Conservation (phyloP, 768 basidiomycete genomes). For the Leccinellum albellum region DNA sequence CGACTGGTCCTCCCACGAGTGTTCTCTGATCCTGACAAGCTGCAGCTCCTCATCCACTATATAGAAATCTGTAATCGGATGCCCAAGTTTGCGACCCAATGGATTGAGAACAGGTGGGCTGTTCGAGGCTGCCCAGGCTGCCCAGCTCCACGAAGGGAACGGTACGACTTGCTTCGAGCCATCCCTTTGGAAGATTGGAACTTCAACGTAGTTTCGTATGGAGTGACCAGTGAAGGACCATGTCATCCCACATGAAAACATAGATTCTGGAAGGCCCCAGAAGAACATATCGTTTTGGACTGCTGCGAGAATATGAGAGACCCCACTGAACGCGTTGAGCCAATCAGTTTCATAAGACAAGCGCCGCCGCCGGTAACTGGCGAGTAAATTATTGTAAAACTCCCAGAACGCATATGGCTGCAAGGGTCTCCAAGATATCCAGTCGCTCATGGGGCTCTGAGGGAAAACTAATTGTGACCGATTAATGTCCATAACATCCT, state of each 20-base stretch:
- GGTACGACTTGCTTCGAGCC: constrained; percentile 1
- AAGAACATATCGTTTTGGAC: constrained; percentile 9
- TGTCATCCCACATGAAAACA: constrained; percentile 10
- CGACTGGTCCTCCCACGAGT: no score
- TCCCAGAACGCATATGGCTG: neutral
- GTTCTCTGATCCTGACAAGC: no score
- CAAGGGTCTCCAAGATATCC: constrained; percentile 2
- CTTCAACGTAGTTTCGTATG: neutral
- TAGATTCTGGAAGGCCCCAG: constrained; percentile 16
- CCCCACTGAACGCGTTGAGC: constrained; percentile 13
- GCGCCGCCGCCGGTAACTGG: constrained; percentile 6
- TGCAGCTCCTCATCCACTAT: no score
- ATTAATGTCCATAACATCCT: neutral
- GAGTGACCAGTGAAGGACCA: constrained; percentile 4
- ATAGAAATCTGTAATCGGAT: no score
- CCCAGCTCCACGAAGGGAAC: constrained; percentile 21
- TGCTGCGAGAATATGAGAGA: constrained; percentile 10
- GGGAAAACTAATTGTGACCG: neutral
- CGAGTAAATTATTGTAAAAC: neutral
- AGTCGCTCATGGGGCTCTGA: neutral
- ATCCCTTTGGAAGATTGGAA: constrained; percentile 4
- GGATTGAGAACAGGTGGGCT: no score
- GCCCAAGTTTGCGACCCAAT: no score
- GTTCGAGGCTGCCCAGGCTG: neutral
- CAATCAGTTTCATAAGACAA: constrained; percentile 15